These are phyloP conservation scores for Oidiodendron maius DNA, from an alignment of 495 filamentous ascomycete species.

Conservation along the genomic window DNA sequence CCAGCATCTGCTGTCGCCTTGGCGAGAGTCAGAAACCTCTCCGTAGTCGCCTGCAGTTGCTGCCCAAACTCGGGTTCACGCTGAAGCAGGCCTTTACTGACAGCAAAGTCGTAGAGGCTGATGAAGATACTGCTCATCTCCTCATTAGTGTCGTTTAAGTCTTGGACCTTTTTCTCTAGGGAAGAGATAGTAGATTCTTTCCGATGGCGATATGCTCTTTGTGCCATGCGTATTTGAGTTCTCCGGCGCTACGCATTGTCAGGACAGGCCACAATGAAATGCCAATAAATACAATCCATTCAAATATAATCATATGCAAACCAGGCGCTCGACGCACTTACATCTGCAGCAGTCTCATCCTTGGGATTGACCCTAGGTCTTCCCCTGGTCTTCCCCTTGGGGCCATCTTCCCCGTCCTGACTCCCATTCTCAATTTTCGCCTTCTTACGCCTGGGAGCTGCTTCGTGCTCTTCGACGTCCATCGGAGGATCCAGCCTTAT, in stretches of 20 bases:
- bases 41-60: conserved; percentile 36
- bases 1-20: conserved; percentile 30
- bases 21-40: conserved; percentile 38
- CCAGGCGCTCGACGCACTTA: conserved; percentile 23
- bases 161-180: conserved; percentile 59
- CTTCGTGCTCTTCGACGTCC: conserved; percentile 23
- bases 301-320: background rate
- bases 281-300: background rate
- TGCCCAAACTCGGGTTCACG: conserved; percentile 43
- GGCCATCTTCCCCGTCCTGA: conserved; percentile 29
- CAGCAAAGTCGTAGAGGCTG: conserved; percentile 57
- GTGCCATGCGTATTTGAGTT: conserved; percentile 83
- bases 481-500: conserved; percentile 6
- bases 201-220: conserved; percentile 76
- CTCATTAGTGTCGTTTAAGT: conserved; percentile 59
- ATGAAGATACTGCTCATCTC: conserved; percentile 71
- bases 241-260: conserved; percentile 57
- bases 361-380: conserved; percentile 64
- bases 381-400: conserved; percentile 50
- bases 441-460: conserved; percentile 10
- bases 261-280: background rate
- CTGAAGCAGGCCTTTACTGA: conserved; percentile 43
- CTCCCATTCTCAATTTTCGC: conserved; percentile 8
- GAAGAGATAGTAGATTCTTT: conserved; percentile 78
- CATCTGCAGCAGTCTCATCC: conserved; percentile 55